Base-by-base conservation (phyloP, 164 flowering plant genomes). In the Buxus sempervirens region DNA sequence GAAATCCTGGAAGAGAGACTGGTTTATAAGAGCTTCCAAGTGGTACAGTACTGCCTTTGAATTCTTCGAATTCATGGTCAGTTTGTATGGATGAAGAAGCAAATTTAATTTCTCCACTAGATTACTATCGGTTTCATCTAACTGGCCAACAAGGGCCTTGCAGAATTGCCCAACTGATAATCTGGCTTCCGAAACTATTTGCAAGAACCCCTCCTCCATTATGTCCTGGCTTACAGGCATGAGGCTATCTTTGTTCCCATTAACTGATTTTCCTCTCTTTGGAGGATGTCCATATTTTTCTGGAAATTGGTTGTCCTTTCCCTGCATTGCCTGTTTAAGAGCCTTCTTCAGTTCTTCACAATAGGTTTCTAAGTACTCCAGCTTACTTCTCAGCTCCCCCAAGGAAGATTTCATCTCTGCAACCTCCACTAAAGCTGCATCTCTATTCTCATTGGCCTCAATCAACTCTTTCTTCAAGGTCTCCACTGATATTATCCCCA, bases 131-230 rank as follows among this genome's bases (percentile, higher is more conserved):
- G 79, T 76, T 54, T 90, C 89, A 62, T 86, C 92, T 54, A 90
- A 80, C 61, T 90, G 91, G 21, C 61, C 75, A 0, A 88, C 65
- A 9, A 95, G 83, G 23, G 78, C 76, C 75, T 83, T 86, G 84
- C 93, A 88, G 79, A 91, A 90, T 28, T 95, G 94, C 60, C 86
- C 89, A 2, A 88, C 89, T 12, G 97, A 89, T 56, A 85, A 48
- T 69, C 98, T 88, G 59, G 98, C 85, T 80, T 90, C 96, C 19
- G 97, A 86, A 41, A 89, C 97, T 23, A 88, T 81, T 78, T 95
- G 96, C 83, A 90, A 74, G 79, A 95, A 91, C 1, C 93, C 96
- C 65, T 95, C 98, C 41, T 84, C 86, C 92, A 91, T 87, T 19
- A 78, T 92, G 69, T 94, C 96, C 57, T 91, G 84, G 45, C 82